These are phyloP conservation scores for Metschnikowia bowlesiae DNA, from an alignment of 805 yeast species.

Conservation along the genomic window DNA sequence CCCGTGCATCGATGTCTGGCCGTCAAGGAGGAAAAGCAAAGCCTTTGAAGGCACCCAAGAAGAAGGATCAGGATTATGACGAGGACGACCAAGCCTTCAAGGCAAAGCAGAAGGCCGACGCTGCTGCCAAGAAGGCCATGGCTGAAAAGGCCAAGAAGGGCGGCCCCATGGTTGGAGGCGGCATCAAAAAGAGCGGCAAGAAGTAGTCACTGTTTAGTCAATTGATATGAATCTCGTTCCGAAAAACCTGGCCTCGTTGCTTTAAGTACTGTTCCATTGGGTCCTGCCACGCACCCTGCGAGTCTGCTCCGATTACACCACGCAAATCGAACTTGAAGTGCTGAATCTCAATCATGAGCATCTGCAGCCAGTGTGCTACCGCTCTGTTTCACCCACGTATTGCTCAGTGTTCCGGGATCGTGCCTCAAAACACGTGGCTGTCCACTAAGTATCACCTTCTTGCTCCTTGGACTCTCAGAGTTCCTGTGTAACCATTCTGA, in stretches of 20 bases:
- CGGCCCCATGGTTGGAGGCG: slow-evolving; percentile 90
- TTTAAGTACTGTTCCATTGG: no score
- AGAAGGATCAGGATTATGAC: slow-evolving; percentile 67
- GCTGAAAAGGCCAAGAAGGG: slow-evolving; percentile 83
- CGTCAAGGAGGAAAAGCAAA: slow-evolving; percentile 97
- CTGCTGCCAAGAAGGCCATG: slow-evolving; percentile 87
- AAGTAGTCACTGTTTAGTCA: slow-evolving; percentile 8
- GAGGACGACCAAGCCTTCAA: slow-evolving; percentile 89
- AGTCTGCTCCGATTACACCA: no score
- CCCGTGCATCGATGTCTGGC: slow-evolving; percentile 62
- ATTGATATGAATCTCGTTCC: not conserved
- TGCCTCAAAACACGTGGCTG: no score
- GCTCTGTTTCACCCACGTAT: no score
- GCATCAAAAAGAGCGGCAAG: slow-evolving; percentile 83
- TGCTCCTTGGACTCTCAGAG: no score
- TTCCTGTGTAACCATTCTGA: no score
- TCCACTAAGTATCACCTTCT: no score
- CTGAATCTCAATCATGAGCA: no score
- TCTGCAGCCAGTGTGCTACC: no score
- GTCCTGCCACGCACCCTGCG: no score
- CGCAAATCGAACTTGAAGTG: no score
- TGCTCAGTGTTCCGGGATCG: no score
- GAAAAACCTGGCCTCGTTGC: not conserved
- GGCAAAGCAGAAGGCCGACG: slow-evolving; percentile 92
- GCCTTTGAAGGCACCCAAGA: slow-evolving; percentile 85